These are phyloP conservation scores for Pestalotiopsis sp. DNA, from an alignment of 2,329 filamentous ascomycete species.

Conservation along the genomic window DNA sequence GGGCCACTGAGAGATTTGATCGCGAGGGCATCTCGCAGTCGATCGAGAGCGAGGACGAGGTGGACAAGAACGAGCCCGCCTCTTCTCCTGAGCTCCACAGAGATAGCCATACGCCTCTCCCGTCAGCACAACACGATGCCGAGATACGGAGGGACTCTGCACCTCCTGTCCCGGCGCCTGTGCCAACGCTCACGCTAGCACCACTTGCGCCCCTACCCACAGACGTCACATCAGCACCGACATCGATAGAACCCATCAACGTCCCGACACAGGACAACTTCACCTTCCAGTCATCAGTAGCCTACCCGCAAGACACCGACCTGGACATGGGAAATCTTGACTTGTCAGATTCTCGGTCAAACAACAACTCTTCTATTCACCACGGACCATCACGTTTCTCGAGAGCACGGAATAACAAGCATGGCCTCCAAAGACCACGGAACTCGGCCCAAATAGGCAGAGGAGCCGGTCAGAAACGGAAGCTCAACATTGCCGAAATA, in stretches of 20 bases:
- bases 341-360: constrained; percentile 52
- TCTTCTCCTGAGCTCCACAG: constrained; percentile 62
- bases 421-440: neutral
- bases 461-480: constrained; percentile 72
- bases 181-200: constrained; percentile 7
- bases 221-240: constrained; percentile 15
- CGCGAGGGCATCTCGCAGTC: constrained; percentile 57
- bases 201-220: constrained; percentile 16
- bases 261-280: constrained; percentile 65
- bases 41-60: constrained; percentile 72
- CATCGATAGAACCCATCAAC: constrained; percentile 38
- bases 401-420: constrained; percentile 21
- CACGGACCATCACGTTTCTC: constrained; percentile 24
- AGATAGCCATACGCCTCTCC: constrained; percentile 42
- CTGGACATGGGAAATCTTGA: constrained; percentile 64
- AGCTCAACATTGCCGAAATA: constrained; percentile 74
- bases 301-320: constrained; percentile 60
- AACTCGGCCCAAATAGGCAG: constrained; percentile 52
- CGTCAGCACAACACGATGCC: constrained; percentile 33
- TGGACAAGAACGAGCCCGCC: constrained; percentile 61
- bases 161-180: constrained; percentile 27
- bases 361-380: constrained; percentile 34
- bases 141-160: constrained; percentile 38
- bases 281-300: constrained; percentile 68
- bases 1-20: constrained; percentile 71